Evolutionary conservation across 208 protist genomes (phyloP).

Genomic region (Trypanosoma brucei): DNA sequence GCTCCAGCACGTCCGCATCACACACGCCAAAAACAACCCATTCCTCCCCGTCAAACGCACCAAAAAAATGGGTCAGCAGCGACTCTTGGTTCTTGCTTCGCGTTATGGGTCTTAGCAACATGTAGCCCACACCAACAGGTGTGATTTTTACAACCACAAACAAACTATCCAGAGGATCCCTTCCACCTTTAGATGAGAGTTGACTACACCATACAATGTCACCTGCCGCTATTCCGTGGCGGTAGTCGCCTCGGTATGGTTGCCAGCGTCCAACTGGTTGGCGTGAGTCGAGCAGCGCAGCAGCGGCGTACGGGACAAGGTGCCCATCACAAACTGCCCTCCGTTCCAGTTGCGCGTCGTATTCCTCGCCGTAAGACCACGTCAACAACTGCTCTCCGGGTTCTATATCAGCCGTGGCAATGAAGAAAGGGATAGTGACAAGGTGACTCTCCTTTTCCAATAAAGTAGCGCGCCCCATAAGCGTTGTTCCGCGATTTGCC

Average conservation of each 20-base stretch:
- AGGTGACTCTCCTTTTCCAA: slow-evolving; percentile 26
- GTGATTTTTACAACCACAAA: slow-evolving; percentile 62
- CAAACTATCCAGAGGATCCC: slow-evolving; percentile 33
- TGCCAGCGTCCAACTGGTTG: slow-evolving; percentile 28
- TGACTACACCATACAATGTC: slow-evolving; percentile 80
- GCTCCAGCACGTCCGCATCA: slow-evolving; percentile 24
- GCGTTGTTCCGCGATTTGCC: no score
- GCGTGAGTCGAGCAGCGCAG: slow-evolving; percentile 50
- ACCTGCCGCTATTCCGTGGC: slow-evolving; percentile 51
- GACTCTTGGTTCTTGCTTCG: slow-evolving; percentile 12
- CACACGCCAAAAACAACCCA: slow-evolving; percentile 17
- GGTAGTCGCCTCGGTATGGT: slow-evolving; percentile 78
- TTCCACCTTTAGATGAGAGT: slow-evolving; percentile 3
- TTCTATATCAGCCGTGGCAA: slow-evolving; percentile 67
- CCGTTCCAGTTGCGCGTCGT: slow-evolving; percentile 82
- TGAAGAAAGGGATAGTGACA: slow-evolving; percentile 78
- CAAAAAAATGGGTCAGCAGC: slow-evolving; percentile 13
- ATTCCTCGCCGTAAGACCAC: slow-evolving; percentile 87
- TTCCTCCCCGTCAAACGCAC: slow-evolving; percentile 4
- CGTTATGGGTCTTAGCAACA: slow-evolving; percentile 44
- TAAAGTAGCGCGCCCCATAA: slow-evolving; percentile 5
- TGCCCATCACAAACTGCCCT: slow-evolving; percentile 52
- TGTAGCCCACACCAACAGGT: slow-evolving; percentile 24
- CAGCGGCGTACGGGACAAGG: slow-evolving; percentile 63
- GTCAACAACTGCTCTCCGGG: slow-evolving; percentile 61